Evolutionary conservation across 2,329 filamentous ascomycete species (phyloP), one percentile per base, ranked within the genome.

Genomic region (Coniosporium tulheliwenetii): DNA sequence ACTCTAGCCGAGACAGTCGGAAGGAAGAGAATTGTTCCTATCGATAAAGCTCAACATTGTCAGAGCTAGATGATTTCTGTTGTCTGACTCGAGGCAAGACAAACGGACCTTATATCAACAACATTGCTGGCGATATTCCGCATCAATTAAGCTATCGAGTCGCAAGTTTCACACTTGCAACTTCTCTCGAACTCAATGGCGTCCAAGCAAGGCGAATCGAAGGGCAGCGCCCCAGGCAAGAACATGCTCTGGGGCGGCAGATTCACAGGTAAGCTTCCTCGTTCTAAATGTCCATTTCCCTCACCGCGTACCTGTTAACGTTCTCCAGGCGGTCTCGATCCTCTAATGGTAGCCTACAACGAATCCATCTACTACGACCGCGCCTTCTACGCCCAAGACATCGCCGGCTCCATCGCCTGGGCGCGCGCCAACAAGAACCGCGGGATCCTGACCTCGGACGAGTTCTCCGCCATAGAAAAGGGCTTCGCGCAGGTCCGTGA

Each of bases 331-430:
- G 81, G 75, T 50, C 75, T 89, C 49, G 84, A 93, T 62, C 83
- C 85, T 41, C 72, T 93, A 40, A 93, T 93, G 85, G 71, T 78
- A 45, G 70, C 81, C 49, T 93, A 89, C 69, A 93, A 93, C 59
- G 78, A 79, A 52, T 81, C 75, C 41, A 80, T 93, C 50, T 76
- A 75, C 56, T 87, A 81, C 61, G 85, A 93, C 61, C 76, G 78
- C 48, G 69, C 71, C 40, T 78, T 93, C 52, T 84, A 85, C 65
- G 76, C 77, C 45, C 75, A 91, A 58, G 85, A 93, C 52, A 86
- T 93, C 51, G 71, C 73, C 9, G 85, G 85, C 49, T 79, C 73
- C 43, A 82, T 93, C 48, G 84, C 85, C 10, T 93, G 83, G 57
- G 85, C 85, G 41, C 71, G 82, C 43, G 84, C 84, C 43, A 93